Evolutionary conservation across 1,139 yeast species (phyloP).

Genomic region (Pichia sp.): DNA sequence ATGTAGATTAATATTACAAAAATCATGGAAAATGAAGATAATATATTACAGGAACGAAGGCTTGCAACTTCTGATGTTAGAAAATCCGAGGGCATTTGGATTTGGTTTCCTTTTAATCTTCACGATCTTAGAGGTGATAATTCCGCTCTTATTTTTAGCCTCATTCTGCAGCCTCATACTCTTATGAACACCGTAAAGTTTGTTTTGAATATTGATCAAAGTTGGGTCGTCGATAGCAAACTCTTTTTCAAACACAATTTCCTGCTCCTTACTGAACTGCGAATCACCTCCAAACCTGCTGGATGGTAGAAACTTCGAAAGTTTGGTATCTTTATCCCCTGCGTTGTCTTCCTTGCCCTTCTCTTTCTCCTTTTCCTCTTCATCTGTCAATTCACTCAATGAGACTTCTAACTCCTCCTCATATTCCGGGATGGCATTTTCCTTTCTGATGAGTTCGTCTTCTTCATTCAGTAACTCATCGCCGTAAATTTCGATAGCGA

Average conservation of each 20-base stretch:
- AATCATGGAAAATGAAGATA: not conserved
- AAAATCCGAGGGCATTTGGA: slow-evolving; percentile 42
- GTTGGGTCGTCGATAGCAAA: slow-evolving; percentile 26
- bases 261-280: slow-evolving; percentile 16
- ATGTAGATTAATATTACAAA: not conserved
- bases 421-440: slow-evolving; percentile 8
- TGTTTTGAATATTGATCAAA: slow-evolving; percentile 22
- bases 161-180: slow-evolving; percentile 26
- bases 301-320: not conserved
- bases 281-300: slow-evolving; percentile 8
- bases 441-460: not conserved
- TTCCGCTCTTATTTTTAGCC: slow-evolving; percentile 26
- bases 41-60: slow-evolving; percentile 37
- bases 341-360: not conserved
- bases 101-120: slow-evolving; percentile 39
- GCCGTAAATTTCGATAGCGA: slow-evolving; percentile 11
- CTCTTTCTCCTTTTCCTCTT: not conserved
- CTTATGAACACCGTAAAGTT: slow-evolving; percentile 25
- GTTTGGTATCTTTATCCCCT: not conserved
- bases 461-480: slow-evolving; percentile 3
- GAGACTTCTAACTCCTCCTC: slow-evolving; percentile 17
- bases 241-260: slow-evolving; percentile 29
- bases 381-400: slow-evolving; percentile 16
- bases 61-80: slow-evolving; percentile 39
- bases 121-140: slow-evolving; percentile 29